Base-by-base conservation (phyloP, 2,329 filamentous ascomycete genomes). In the Cytospora piceae region DNA sequence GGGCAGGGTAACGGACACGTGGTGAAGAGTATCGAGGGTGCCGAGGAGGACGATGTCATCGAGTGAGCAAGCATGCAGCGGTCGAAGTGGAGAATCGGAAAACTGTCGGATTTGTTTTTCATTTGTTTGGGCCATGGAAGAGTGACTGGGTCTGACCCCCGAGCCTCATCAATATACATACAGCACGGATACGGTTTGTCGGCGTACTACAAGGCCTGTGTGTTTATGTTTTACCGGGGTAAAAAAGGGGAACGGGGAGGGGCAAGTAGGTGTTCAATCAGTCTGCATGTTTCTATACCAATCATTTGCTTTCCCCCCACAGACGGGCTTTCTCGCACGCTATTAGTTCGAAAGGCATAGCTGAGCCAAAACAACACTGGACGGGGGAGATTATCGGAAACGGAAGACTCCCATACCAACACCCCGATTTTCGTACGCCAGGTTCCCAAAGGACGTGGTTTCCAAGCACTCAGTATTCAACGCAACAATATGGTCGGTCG, bases 1-100 rank as follows among this genome's bases (percentile, higher is more conserved):
- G 64, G 39, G 4, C 29, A 54, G 29, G 54, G 51, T 24, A 66
- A 68, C 20, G 64, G 64, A 20, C 53, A 68, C 46, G 64, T 64
- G 49, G 53, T 64, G 12, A 29, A 59, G 39, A 67, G 67, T 29
- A 49, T 64, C 15, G 63, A 60, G 22, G 37, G 55, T 6, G 39
- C 55, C 31, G 63, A 63, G 34, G 56, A 65, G 52, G 61, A 66
- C 32, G 59, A 68, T 53, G 66, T 49, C 34, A 65, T 65, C 17
- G 58, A 52, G 8, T 61, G 31, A 32, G 39, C n/a, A 49, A 49
- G n/a, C 46, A 49, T 49, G n/a, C 46, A 24, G 46, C 20, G 11
- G 46, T 12, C 24, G 46, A 24, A 49, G 46, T 8, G 46, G 20
- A 24, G 5, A 9, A 22, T 22, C 22, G 12, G 22, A 24, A 49